Evolutionary conservation across 345 rosid genomes (phyloP), one percentile per base, ranked within the genome.

Genomic region (Mercurialis annua): DNA sequence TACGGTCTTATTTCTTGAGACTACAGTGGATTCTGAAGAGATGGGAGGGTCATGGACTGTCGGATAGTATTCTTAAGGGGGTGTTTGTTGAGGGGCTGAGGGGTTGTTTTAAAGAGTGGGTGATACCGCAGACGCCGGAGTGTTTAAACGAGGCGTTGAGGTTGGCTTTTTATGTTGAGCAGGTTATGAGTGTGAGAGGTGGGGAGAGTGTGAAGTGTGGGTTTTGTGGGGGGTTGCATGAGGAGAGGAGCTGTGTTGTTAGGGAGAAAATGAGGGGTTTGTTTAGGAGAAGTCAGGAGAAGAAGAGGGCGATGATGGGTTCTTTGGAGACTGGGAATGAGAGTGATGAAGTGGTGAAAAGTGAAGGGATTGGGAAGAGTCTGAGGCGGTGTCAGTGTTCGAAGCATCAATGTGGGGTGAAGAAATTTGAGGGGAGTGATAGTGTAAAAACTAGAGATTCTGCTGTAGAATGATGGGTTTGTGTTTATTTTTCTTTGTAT

Each of bases 381-480:
- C 72, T 24, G 73, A 72, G 77, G 2, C 72, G 20, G 71, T 81
- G 84, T 44, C 84, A 48, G 34, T 78, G 80, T 47, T 65, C 42
- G 43, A 77, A 71, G 55, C 81, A 81, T 55, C 75, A 65, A 50
- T 77, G 81, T 59, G 69, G 78, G 78, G 75, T 63, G 69, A 81
- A 70, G 71, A 76, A 64, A 16, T 62, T 81, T 44, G 64, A 70
- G 11, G 72, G 76, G 68, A 78, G 29, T 51, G 17, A 2, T 0
- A 75, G 81, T 71, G 16, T 29, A 46, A 20, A 57, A 27, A 67
- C 61, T 14, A 66, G 47, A 60, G 50, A 58, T 27, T 78, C 72
- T 46, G 14, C 10, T 14, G 9, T 67, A 30, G 36, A 47, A 23
- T 47, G 52, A 67, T 23, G n/a, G 5, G 8, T 20, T 31, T 17